These are phyloP conservation scores for Jamesozyma lodderae DNA, from an alignment of 805 yeast species.

Conservation along the genomic window DNA sequence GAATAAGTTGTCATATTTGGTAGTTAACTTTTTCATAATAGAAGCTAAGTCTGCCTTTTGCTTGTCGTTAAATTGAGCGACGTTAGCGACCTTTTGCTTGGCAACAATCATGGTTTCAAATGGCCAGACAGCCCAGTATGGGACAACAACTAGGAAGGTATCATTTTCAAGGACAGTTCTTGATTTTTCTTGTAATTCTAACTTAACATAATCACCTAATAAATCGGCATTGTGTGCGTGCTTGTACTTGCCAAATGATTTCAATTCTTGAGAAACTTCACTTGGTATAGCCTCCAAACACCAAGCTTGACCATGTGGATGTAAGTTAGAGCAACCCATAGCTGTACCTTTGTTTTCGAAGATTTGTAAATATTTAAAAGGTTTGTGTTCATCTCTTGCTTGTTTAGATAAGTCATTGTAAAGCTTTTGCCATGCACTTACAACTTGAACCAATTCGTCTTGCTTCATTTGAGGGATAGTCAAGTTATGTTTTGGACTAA, in stretches of 20 bases:
- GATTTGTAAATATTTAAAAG: slow-evolving; percentile 55
- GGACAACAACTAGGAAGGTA: slow-evolving; percentile 58
- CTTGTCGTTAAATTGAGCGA: slow-evolving; percentile 38
- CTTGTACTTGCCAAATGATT: slow-evolving; percentile 41
- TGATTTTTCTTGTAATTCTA: slow-evolving; percentile 42
- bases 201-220: slow-evolving; percentile 51
- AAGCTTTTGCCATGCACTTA: slow-evolving; percentile 51
- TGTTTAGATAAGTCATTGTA: slow-evolving; percentile 38
- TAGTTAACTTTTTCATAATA: slow-evolving; percentile 44
- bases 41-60: slow-evolving; percentile 50
- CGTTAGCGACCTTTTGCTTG: slow-evolving; percentile 43
- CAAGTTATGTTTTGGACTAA: slow-evolving; percentile 58
- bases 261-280: slow-evolving; percentile 53
- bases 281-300: slow-evolving; percentile 55
- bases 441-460: slow-evolving; percentile 38
- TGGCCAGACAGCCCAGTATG: slow-evolving; percentile 82
- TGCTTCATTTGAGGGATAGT: slow-evolving; percentile 54
- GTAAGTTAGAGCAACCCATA: slow-evolving; percentile 78
- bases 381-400: slow-evolving; percentile 30
- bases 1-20: slow-evolving; percentile 62
- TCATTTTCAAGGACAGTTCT: slow-evolving; percentile 54
- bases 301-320: slow-evolving; percentile 83
- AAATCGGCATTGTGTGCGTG: slow-evolving; percentile 39
- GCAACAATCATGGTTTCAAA: slow-evolving; percentile 60
- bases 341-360: slow-evolving; percentile 73